These are phyloP conservation scores for Kodamaea leandrae DNA, from an alignment of 805 yeast genomes.

Conservation along the genomic window DNA sequence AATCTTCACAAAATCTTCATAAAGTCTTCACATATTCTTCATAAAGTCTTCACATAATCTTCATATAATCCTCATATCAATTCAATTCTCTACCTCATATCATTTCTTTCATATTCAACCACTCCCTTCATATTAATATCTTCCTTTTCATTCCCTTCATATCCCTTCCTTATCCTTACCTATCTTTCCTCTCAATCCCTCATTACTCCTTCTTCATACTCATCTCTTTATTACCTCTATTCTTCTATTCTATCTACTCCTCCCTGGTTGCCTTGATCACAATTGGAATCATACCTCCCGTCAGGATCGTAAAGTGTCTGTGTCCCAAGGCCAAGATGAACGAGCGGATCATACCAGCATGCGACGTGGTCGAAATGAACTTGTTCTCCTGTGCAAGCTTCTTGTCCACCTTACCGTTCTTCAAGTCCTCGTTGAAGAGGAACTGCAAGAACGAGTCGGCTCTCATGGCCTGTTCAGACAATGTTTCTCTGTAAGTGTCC, in stretches of 20 bases:
- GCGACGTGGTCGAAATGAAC: constrained; percentile 52
- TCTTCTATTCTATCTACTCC: neutral
- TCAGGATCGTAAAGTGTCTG: constrained; percentile 55
- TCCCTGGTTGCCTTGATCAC: constrained; percentile 46
- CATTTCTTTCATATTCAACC: no score
- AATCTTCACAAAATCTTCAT: no score
- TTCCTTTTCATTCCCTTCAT: no score
- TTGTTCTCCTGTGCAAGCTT: constrained; percentile 21
- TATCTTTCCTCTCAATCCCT: no score
- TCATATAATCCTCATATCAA: no score
- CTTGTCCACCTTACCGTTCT: constrained; percentile 18
- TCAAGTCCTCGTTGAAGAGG: constrained; percentile 25
- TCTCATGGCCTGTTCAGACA: constrained; percentile 49
- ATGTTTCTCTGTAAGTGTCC: constrained; percentile 47
- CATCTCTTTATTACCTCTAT: no score
- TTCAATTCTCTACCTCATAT: no score
- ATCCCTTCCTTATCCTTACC: no score
- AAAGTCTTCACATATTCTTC: no score
- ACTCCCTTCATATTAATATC: no score
- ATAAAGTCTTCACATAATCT: no score
- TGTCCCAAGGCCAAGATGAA: constrained; percentile 51
- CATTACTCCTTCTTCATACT: no score
- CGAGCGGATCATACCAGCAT: constrained; percentile 58
- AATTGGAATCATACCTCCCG: constrained; percentile 65
- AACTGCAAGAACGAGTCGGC: constrained; percentile 43